phyloP scores from a whole-genome alignment of 106 monocot genomes.

The Acorus calamus region DNA sequence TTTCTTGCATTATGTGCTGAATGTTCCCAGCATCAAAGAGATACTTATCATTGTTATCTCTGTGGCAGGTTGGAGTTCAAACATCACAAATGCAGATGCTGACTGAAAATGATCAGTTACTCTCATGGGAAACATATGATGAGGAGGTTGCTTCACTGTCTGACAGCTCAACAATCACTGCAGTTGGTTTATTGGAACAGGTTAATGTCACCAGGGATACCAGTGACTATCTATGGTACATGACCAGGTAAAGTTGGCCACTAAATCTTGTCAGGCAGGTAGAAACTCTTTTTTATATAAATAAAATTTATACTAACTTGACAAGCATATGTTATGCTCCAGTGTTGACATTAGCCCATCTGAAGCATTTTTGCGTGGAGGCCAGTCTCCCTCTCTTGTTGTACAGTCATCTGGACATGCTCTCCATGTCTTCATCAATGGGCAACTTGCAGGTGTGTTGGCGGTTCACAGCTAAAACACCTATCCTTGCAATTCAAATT shows the following conservation, averaged over 20 bases:
- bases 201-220: constrained; percentile 92
- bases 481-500: not conserved
- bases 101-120: constrained; percentile 23
- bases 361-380: constrained; percentile 62
- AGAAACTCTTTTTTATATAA: too few relatives aligned
- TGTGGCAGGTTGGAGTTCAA: constrained; percentile 74
- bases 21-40: too few relatives aligned
- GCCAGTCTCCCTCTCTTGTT: constrained; percentile 46
- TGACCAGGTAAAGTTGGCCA: constrained; percentile 46
- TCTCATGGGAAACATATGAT: constrained; percentile 89
- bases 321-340: constrained; percentile 8
- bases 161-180: constrained; percentile 43
- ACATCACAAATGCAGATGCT: constrained; percentile 93
- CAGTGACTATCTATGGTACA: constrained; percentile 97
- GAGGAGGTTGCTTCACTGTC: constrained; percentile 67
- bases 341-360: constrained; percentile 72
- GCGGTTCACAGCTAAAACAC: not conserved
- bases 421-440: constrained; percentile 89
- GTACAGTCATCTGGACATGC: constrained; percentile 92
- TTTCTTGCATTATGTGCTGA: too few relatives aligned
- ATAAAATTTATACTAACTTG: not conserved
- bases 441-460: constrained; percentile 54
- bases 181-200: constrained; percentile 82
- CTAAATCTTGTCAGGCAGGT: too few relatives aligned
- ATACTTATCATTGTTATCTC: too few relatives aligned